Conservation (phyloP, 306 rosid species). For the Acmispon strigosus region DNA sequence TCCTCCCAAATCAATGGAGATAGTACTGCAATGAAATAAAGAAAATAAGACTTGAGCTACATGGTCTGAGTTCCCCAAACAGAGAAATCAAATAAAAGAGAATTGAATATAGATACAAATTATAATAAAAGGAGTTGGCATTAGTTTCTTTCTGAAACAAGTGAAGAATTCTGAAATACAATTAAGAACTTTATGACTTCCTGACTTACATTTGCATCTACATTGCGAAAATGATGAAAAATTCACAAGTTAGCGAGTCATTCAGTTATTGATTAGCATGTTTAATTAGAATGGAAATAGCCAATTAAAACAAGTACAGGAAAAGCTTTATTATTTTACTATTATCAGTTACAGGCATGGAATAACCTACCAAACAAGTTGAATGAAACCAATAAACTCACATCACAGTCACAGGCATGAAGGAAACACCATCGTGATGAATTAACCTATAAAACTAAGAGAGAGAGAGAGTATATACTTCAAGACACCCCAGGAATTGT, state of each 20-base stretch:
- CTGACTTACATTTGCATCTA: background rate
- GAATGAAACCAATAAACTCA: too few relatives aligned
- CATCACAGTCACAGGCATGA: too few relatives aligned
- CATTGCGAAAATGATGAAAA: background rate
- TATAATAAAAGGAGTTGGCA: background rate
- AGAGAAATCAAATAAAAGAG: background rate
- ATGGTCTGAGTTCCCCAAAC: background rate
- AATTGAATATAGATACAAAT: background rate
- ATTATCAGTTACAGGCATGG: too few relatives aligned
- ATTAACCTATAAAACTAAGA: too few relatives aligned
- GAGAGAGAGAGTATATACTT: conserved; percentile 28
- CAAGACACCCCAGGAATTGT: conserved; percentile 61
- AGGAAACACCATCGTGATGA: too few relatives aligned
- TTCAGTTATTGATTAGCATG: too few relatives aligned
- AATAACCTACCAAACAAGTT: too few relatives aligned
- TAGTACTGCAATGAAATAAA: conserved; percentile 55
- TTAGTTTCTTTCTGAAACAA: background rate
- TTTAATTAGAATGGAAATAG: too few relatives aligned
- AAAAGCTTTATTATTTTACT: too few relatives aligned
- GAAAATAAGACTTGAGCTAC: background rate
- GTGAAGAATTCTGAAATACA: background rate
- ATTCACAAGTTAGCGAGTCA: too few relatives aligned
- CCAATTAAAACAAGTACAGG: too few relatives aligned
- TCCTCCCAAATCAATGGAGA: conserved; percentile 76
- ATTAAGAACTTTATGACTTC: background rate